These are phyloP conservation scores for Dryadomyces sulphureus DNA, from an alignment of 2,329 filamentous ascomycete genomes.

Conservation along the genomic window DNA sequence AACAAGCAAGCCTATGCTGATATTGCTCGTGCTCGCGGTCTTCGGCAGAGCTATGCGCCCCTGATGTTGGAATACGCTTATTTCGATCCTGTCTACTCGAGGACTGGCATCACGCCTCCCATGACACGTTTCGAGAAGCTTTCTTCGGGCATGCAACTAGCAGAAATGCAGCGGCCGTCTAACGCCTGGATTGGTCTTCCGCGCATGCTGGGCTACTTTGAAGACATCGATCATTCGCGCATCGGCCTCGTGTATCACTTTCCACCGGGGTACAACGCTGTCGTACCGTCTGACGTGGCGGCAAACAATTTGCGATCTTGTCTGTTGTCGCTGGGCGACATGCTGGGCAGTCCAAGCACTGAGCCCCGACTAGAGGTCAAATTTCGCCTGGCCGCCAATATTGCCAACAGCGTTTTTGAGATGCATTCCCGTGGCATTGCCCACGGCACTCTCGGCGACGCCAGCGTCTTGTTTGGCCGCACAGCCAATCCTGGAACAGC, in stretches of 20 bases:
- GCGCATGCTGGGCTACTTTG: slow-evolving; percentile 54
- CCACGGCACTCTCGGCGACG: slow-evolving; percentile 55
- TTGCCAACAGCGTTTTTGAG: slow-evolving; percentile 58
- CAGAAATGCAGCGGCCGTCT: slow-evolving; percentile 26
- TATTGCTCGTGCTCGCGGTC: slow-evolving; percentile 22
- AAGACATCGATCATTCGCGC: slow-evolving; percentile 54
- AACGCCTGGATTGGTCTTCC: slow-evolving; percentile 48
- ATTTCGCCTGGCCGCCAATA: slow-evolving; percentile 58
- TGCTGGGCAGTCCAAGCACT: slow-evolving; percentile 34
- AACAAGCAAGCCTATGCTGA: slow-evolving; percentile 37
- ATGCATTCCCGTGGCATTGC: slow-evolving; percentile 54
- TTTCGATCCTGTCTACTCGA: slow-evolving; percentile 47
- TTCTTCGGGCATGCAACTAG: slow-evolving; percentile 41
- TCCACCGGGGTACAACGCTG: slow-evolving; percentile 47
- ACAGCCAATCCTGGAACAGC: slow-evolving; percentile 19
- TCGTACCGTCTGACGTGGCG: slow-evolving; percentile 16
- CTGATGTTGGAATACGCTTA: slow-evolving; percentile 58
- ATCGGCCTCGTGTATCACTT: slow-evolving; percentile 65
- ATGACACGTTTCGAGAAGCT: slow-evolving; percentile 52
- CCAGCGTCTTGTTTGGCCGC: slow-evolving; percentile 52
- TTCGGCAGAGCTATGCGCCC: slow-evolving; percentile 32
- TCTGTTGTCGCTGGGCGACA: slow-evolving; percentile 37
- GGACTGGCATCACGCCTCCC: slow-evolving; percentile 47
- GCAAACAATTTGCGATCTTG: slow-evolving; percentile 28
- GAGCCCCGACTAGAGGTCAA: slow-evolving; percentile 61